These are phyloP conservation scores for Gossypium herbaceum DNA, from an alignment of 345 rosid genomes.

Conservation along the genomic window DNA sequence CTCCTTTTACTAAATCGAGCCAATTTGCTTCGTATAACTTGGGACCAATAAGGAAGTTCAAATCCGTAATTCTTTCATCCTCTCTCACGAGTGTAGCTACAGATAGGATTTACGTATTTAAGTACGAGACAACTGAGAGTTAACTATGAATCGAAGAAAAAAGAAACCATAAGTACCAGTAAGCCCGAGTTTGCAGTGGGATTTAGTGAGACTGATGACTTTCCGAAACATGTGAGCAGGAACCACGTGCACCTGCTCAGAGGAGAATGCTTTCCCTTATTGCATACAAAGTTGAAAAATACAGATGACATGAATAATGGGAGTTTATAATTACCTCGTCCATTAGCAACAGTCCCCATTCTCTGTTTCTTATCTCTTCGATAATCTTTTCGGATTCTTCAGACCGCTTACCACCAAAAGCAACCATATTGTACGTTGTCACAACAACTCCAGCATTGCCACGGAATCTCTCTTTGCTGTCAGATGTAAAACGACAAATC, in stretches of 20 bases:
- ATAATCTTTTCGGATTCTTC: slow-evolving; percentile 96
- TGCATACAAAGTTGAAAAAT: background rate
- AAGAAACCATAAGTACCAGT: slow-evolving; percentile 50
- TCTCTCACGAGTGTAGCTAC: slow-evolving; percentile 98
- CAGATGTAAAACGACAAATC: slow-evolving; percentile 94
- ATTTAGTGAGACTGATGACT: slow-evolving; percentile 93
- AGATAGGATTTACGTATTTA: background rate
- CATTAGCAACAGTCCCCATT: slow-evolving; percentile 98
- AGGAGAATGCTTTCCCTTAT: slow-evolving; percentile 1
- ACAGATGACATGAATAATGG: background rate
- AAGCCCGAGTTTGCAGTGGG: slow-evolving; percentile 99
- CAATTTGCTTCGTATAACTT: slow-evolving; percentile 97
- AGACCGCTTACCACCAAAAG: slow-evolving; percentile 95
- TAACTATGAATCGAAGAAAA: slow-evolving; percentile 2
- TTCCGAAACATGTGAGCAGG: slow-evolving; percentile 99
- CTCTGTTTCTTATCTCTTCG: slow-evolving; percentile 95
- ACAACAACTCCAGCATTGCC: slow-evolving; percentile 98
- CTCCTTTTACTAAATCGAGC: slow-evolving; percentile 97
- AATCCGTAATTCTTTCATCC: slow-evolving; percentile 96
- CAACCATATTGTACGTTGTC: slow-evolving; percentile 97
- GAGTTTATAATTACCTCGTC: slow-evolving; percentile 59
- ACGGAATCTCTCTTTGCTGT: slow-evolving; percentile 91
- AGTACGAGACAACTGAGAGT: background rate
- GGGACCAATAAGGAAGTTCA: slow-evolving; percentile 97
- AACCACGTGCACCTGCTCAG: slow-evolving; percentile 84